Evolutionary conservation across 2,329 filamentous ascomycete genomes (phyloP).

Genomic region (Clarireedia homoeocarpa): DNA sequence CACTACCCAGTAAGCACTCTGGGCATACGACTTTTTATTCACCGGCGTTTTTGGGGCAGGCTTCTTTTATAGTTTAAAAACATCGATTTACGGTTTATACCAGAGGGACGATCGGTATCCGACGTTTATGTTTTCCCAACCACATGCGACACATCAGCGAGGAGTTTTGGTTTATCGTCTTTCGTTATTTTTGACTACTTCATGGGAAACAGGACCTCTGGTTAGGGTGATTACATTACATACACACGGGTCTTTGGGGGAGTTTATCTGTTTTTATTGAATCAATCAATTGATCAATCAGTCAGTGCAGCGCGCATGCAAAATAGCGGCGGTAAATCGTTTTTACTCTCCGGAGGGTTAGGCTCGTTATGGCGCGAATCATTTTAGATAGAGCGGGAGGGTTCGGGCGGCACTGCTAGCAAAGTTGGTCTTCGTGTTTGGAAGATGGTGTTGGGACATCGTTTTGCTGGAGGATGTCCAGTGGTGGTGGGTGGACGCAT

Average conservation of each 20-base stretch:
- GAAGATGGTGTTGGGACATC: too few species aligned
- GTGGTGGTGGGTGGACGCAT: too few species aligned
- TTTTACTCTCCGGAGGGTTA: too few species aligned
- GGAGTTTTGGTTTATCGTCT: constrained; percentile 7
- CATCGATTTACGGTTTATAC: constrained; percentile 5
- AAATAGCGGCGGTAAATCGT: too few species aligned
- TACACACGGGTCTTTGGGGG: background rate
- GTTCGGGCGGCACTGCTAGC: too few species aligned
- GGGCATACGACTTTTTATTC: background rate
- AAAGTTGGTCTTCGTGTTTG: too few species aligned
- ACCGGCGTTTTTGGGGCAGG: background rate
- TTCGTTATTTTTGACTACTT: constrained; percentile 3
- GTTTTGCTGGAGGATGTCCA: too few species aligned
- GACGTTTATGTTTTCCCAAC: constrained; percentile 6
- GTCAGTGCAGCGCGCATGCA: background rate
- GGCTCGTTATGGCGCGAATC: too few species aligned
- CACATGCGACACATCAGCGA: constrained; percentile 11
- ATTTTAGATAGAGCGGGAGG: too few species aligned
- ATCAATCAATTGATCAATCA: background rate
- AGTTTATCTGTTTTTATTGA: background rate
- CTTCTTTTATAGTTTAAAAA: background rate
- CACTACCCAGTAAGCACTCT: background rate
- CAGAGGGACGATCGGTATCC: constrained; percentile 7
- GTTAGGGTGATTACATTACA: constrained; percentile 7
- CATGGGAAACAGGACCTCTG: constrained; percentile 9